phyloP scores from a whole-genome alignment of 2,329 filamentous ascomycete species.

The Penicillium sp. region DNA sequence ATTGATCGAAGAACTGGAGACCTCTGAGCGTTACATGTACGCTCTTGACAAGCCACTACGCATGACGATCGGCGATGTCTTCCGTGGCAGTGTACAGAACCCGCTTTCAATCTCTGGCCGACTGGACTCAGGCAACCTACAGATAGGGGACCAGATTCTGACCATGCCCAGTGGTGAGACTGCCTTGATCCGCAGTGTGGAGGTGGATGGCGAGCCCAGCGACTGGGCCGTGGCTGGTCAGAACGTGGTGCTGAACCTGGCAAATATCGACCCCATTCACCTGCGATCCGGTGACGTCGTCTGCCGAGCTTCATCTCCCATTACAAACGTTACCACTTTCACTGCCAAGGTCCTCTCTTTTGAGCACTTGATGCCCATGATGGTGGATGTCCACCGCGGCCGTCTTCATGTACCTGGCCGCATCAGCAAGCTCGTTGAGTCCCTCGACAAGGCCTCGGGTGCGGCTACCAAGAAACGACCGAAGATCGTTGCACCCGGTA shows the following conservation, averaged over 20 bases:
- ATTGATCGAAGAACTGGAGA: conserved; percentile 77
- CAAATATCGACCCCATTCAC: conserved; percentile 78
- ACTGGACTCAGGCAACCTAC: conserved; percentile 76
- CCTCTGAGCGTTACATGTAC: conserved; percentile 67
- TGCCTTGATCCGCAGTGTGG: conserved; percentile 74
- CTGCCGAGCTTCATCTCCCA: conserved; percentile 64
- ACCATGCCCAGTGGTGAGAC: conserved; percentile 77
- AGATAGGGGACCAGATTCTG: conserved; percentile 74
- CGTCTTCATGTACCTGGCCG: conserved; percentile 72
- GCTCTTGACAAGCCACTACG: conserved; percentile 74
- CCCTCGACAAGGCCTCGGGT: conserved; percentile 74
- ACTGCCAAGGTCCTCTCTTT: conserved; percentile 83
- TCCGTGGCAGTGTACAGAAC: conserved; percentile 71
- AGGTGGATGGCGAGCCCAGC: conserved; percentile 65
- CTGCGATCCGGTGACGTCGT: conserved; percentile 80
- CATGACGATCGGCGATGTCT: conserved; percentile 83
- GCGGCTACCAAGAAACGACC: conserved; percentile 76
- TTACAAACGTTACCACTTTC: conserved; percentile 68
- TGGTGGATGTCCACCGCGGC: conserved; percentile 82
- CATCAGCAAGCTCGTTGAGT: conserved; percentile 66
- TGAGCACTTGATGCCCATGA: conserved; percentile 82
- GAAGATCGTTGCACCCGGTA: conserved; percentile 73
- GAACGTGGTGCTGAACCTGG: conserved; percentile 76
- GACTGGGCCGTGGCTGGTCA: conserved; percentile 95
- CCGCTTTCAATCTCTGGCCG: conserved; percentile 81